Base-by-base conservation (phyloP, 1,139 yeast genomes). In the Pneumocystis canis region DNA sequence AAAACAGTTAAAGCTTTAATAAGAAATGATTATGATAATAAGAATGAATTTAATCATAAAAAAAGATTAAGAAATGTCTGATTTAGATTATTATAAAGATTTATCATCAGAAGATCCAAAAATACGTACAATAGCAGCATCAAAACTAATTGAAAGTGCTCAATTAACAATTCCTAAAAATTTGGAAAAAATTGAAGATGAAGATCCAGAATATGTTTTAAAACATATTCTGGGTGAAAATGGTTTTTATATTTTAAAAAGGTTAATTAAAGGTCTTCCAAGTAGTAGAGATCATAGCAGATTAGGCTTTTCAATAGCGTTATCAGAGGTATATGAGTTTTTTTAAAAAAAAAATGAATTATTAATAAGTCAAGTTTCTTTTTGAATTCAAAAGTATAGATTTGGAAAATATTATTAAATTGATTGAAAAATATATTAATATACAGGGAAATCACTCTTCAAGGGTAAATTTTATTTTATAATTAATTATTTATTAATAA, bases 281-380 rank as follows among this genome's bases (percentile, higher is more conserved):
- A 86, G 96, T 14, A 81, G 89, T 25, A 81, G 94, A 70, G 95
- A 87, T 58, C 80, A 89, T 60, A 95, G 96, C 0, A 77, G 97
- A 64, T 75, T 87, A 58, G 98, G 98, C 1, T 90, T 86, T 70
- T 87, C 96, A 2, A 82, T 89, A 80, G 94, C 96, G 57, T 76
- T 92, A 59, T 83, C 92, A 0, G 97, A 92, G 72, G 77, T 89
- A 37, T 53, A 32, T 58, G 20, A 53, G 41, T 14, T 25, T 33
- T 60, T 60, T 64, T 18, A 58, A 60, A 9, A 59, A 37, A 7
- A 76, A 39, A 75, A n/a, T n/a, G n/a, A n/a, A n/a, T n/a, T n/a
- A n/a, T 37, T 30, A 14, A 57, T 35, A 9, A 57, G 5, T 28
- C 3, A 25, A 62, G 63, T 31, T 62, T 32, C 31, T 62, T 14